Conservation (phyloP, 23 red algal genomes). For the Agarophyton chilense region DNA sequence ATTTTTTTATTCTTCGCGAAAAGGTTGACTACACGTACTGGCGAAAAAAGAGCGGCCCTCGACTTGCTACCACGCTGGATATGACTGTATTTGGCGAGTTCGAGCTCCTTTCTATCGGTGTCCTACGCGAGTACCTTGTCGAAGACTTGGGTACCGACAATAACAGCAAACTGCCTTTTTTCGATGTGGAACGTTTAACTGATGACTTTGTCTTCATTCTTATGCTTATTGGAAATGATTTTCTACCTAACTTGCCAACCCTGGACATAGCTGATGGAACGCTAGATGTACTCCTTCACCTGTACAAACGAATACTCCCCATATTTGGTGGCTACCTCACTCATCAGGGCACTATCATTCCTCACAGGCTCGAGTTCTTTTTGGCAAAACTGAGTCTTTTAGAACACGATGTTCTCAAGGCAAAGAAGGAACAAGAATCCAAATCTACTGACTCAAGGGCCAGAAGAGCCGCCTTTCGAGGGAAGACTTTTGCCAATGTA, state of each 20-base stretch:
- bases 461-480: constrained; percentile 3
- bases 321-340: constrained; percentile 88
- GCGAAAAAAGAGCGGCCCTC: constrained; percentile 59
- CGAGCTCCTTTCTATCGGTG: constrained; percentile 85
- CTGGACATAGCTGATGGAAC: constrained; percentile 92
- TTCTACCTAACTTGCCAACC: constrained; percentile 93
- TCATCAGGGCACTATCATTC: constrained; percentile 65
- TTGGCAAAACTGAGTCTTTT: constrained; percentile 77
- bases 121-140: constrained; percentile 86
- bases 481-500: constrained; percentile 29
- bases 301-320: constrained; percentile 89
- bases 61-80: constrained; percentile 70
- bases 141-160: constrained; percentile 65
- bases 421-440: constrained; percentile 37
- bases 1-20: constrained; percentile 94
- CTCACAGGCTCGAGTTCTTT: constrained; percentile 81
- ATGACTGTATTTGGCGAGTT: constrained; percentile 88
- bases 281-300: constrained; percentile 77
- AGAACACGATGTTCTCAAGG: constrained; percentile 67
- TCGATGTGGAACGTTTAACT: constrained; percentile 80
- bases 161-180: constrained; percentile 48
- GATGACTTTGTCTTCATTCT: constrained; percentile 99
- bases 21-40: constrained; percentile 74
- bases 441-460: background rate
- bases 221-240: constrained; percentile 98